Evolutionary conservation across 345 rosid species (phyloP), one percentile per base, ranked within the genome.

Genomic region (Salix udensis): DNA sequence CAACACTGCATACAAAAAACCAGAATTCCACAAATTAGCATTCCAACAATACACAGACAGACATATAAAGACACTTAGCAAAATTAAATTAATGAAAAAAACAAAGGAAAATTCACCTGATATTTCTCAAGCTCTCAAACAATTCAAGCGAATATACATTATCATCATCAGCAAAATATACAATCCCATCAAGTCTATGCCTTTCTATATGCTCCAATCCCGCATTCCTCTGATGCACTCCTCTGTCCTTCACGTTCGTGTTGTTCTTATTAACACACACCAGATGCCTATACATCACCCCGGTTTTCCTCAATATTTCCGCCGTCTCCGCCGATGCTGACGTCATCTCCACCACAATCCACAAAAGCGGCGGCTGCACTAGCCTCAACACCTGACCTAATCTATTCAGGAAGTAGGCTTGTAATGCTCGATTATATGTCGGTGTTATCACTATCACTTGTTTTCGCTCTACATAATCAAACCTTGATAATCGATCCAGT

Each of bases 271-370:
- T 79, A 31, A 62, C 79, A 65, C 89, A 86, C 52, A 88, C 91
- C 84, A 95, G 76, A 76, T 95, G 97, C 76, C 98, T 88, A 77
- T 91, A 93, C 94, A 95, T 87, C 19, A 91, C 94, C 68, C 97
- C 96, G 0, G 91, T 88, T 81, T 87, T 90, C 78, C 98, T 90
- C 88, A 95, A 71, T 68, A 93, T 71, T 75, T 88, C 97, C 0
- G 96, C 93, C 1, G 97, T 93, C 89, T 93, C 98, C 77, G 83
- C 76, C 24, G 97, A 88, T 36, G 91, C 94, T 11, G 76, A 74
- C 46, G 86, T 86, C 67, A 83, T 87, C 80, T 95, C 98, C 75
- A 93, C 98, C 82, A 93, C 97, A 48, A 95, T 87, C 98, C 98
- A 95, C 76, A 95, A 80, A 62, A 95, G 23, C 30, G 98, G 98